A percentile compares a stretch with the other conserved stretches of the same genome.
phyloP scores from a whole-genome alignment of 1,284 basidiomycete genomes.

The Boletus putidus region DNA sequence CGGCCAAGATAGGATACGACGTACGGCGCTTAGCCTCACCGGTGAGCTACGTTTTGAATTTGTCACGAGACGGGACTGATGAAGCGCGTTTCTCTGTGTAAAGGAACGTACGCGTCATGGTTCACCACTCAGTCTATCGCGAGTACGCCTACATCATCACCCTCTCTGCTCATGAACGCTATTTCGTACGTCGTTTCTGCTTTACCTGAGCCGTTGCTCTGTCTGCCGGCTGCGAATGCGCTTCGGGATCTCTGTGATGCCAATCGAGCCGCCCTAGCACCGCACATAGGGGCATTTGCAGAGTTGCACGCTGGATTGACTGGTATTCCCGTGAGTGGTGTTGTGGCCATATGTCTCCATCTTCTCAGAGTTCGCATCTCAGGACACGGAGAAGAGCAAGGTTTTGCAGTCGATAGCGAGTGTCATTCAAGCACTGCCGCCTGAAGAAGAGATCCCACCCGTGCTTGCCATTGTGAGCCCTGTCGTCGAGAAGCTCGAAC shows the following conservation, averaged over 20 bases:
- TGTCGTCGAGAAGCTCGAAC: constrained; percentile 66
- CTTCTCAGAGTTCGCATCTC: not conserved
- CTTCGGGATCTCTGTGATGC: constrained; percentile 85
- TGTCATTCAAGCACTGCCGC: constrained; percentile 83
- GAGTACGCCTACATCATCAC: constrained; percentile 36
- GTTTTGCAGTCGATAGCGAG: constrained; percentile 88
- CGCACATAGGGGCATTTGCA: constrained; percentile 81
- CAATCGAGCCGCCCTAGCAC: constrained; percentile 75
- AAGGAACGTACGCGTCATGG: constrained; percentile 85
- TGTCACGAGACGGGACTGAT: not conserved
- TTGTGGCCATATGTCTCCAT: not conserved
- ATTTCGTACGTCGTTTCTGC: constrained; percentile 71
- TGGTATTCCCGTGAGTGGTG: constrained; percentile 63
- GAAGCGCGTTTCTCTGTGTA: not conserved
- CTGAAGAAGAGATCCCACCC: constrained; percentile 72
- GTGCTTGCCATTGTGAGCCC: constrained; percentile 80
- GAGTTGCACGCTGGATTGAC: constrained; percentile 76
- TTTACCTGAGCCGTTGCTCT: constrained; percentile 62
- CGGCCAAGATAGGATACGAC: constrained; percentile 65
- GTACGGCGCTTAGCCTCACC: constrained; percentile 70
- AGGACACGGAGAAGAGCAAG: constrained; percentile 87
- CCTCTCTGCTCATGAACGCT: constrained; percentile 40
- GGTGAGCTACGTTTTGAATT: constrained; percentile 47
- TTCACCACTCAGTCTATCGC: constrained; percentile 60
- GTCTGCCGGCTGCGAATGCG: constrained; percentile 74